Percentiles rank a stretch among this genome's conserved stretches.
phyloP scores from a whole-genome alignment of 2,329 filamentous ascomycete species.

The Penicillium sp. region DNA sequence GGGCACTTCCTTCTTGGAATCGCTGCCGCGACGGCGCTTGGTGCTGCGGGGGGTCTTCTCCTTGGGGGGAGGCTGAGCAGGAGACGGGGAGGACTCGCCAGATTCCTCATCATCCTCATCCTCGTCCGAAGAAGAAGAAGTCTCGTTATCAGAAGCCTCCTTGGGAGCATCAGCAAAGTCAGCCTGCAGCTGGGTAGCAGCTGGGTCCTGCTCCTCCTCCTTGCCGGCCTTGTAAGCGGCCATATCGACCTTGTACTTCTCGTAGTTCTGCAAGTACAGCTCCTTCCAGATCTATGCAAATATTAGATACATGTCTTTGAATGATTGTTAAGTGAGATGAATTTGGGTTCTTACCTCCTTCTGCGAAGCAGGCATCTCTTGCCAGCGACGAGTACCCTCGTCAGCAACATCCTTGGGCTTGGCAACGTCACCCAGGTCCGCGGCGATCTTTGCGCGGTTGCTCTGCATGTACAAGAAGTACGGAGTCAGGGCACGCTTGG shows the following conservation, averaged over 20 bases:
- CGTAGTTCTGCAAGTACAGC: conserved; percentile 59
- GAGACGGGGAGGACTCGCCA: conserved; percentile 26
- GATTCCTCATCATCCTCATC: conserved; percentile 18
- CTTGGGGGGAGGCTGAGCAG: conserved; percentile 40
- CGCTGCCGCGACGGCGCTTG: conserved; percentile 47
- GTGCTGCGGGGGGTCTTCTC: conserved; percentile 43
- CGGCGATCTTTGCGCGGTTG: conserved; percentile 78
- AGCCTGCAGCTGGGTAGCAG: conserved; percentile 44
- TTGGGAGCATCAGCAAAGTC: conserved; percentile 39
- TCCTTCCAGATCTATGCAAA: conserved; percentile 53
- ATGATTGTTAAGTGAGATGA: not conserved
- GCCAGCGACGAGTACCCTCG: conserved; percentile 85
- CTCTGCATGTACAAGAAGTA: conserved; percentile 95
- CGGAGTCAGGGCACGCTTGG: conserved; percentile 89
- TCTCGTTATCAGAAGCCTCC: conserved; percentile 6
- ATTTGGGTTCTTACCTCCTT: conserved; percentile 58
- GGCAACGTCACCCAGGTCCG: conserved; percentile 71
- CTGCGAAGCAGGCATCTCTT: conserved; percentile 70
- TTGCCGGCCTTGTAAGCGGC: conserved; percentile 57
- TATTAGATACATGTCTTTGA: not conserved
- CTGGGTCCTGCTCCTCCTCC: conserved; percentile 45
- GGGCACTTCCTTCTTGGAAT: conserved; percentile 38
- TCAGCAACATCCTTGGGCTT: conserved; percentile 85
- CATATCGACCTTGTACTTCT: conserved; percentile 57
- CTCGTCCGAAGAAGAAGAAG: conserved; percentile 16